Evolutionary conservation across 2,329 filamentous ascomycete genomes (phyloP).

Genomic region (Pseudocercospora ulei): DNA sequence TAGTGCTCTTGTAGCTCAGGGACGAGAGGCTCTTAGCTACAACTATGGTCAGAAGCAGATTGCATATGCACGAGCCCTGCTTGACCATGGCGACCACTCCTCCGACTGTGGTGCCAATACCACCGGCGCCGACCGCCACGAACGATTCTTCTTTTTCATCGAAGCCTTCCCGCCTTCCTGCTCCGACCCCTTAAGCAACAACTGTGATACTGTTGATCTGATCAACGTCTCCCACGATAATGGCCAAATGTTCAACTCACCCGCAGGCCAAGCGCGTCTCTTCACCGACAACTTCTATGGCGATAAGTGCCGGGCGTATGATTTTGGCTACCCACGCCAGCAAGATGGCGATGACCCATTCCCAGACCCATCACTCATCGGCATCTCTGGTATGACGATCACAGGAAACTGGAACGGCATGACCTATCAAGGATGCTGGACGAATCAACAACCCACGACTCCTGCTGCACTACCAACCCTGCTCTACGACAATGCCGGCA

Average conservation of each 20-base stretch:
- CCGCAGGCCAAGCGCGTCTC: conserved; percentile 30
- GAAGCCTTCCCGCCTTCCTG: conserved; percentile 30
- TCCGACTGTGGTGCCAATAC: conserved; percentile 28
- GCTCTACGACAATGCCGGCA: conserved; percentile 22
- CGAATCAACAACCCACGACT: conserved; percentile 23
- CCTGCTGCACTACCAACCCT: conserved; percentile 22
- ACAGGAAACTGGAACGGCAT: conserved; percentile 20
- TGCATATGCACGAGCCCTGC: conserved; percentile 32
- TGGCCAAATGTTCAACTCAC: conserved; percentile 31
- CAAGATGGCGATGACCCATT: conserved; percentile 31
- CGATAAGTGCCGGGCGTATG: conserved; percentile 25
- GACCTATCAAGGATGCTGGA: conserved; percentile 34
- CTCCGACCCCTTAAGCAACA: conserved; percentile 18
- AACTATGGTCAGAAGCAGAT: conserved; percentile 32
- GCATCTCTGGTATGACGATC: conserved; percentile 7
- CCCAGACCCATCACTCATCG: conserved; percentile 5
- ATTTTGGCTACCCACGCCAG: conserved; percentile 32
- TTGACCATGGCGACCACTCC: conserved; percentile 32
- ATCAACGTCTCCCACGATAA: conserved; percentile 30
- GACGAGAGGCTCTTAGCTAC: conserved; percentile 26
- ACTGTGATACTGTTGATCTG: conserved; percentile 32
- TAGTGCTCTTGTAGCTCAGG: conserved; percentile 24
- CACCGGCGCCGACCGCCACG: conserved; percentile 32
- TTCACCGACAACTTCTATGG: conserved; percentile 35
- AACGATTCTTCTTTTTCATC: conserved; percentile 35